Conservation (phyloP, 257 asterid genomes). For the Solanum boliviense region DNA sequence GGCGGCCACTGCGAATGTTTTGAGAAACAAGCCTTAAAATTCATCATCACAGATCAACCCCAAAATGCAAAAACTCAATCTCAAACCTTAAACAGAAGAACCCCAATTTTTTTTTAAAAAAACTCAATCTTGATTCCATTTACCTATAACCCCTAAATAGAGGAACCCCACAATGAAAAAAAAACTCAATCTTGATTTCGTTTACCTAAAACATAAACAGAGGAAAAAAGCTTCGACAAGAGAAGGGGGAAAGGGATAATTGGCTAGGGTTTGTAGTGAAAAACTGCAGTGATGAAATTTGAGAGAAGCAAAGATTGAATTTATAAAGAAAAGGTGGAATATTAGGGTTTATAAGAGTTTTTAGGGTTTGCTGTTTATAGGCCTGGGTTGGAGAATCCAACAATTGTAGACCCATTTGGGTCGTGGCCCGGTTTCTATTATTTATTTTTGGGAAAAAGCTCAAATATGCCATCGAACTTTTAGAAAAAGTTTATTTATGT, state of each 20-base stretch:
- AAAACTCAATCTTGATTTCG: not conserved
- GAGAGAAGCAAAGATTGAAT: not conserved
- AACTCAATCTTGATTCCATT: not conserved
- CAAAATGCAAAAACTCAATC: not conserved
- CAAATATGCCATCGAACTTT: too few relatives aligned
- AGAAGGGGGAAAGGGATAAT: not conserved
- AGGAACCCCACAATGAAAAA: not conserved
- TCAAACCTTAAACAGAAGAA: not conserved
- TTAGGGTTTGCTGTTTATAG: not conserved
- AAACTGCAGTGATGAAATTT: not conserved
- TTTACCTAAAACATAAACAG: not conserved
- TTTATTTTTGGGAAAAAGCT: too few relatives aligned
- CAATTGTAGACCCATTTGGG: conserved; percentile 1
- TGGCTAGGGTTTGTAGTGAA: not conserved
- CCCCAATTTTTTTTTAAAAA: too few relatives aligned
- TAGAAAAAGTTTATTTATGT: too few relatives aligned
- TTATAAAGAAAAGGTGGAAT: not conserved
- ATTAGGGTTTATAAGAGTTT: conserved; percentile 15
- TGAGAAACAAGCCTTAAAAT: conserved; percentile 62
- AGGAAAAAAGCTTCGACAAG: not conserved
- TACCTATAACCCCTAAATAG: not conserved
- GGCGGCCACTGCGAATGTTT: conserved; percentile 75
- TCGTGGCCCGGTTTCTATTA: not conserved
- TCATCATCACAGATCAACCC: conserved; percentile 24
- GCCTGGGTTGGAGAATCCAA: not conserved